phyloP scores from a whole-genome alignment of 2,329 filamentous ascomycete genomes.

The Penicillium fuscoglaucum region DNA sequence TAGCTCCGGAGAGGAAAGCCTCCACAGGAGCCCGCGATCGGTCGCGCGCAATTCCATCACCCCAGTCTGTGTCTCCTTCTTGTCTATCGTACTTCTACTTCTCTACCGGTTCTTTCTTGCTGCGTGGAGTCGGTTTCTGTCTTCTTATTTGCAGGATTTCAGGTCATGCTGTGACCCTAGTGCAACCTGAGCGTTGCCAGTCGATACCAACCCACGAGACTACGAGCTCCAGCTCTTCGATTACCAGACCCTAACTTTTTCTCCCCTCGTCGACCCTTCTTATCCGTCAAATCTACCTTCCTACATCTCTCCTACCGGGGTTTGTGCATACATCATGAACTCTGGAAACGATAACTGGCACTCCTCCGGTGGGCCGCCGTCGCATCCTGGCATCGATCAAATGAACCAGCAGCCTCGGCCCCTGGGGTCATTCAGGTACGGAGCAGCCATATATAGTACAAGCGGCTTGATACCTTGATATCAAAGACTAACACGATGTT shows the following conservation, averaged over 20 bases:
- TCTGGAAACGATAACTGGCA: constrained; percentile 48
- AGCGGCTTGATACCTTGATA: neutral
- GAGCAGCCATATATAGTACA: constrained; percentile 13
- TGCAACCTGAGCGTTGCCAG: constrained; percentile 22
- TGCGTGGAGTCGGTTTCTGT: constrained; percentile 8
- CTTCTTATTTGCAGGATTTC: constrained; percentile 9
- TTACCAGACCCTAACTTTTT: constrained; percentile 14
- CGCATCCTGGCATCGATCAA: constrained; percentile 46
- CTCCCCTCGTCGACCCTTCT: constrained; percentile 9
- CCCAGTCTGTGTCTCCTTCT: constrained; percentile 18
- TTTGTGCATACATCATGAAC: constrained; percentile 41
- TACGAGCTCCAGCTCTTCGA: constrained; percentile 24
- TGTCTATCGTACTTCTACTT: constrained; percentile 9
- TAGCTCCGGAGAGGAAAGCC: constrained; percentile 35
- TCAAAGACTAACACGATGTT: constrained; percentile 14
- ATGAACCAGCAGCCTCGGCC: constrained; percentile 46
- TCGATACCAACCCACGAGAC: constrained; percentile 13
- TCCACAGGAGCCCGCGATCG: constrained; percentile 41
- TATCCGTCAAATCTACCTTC: constrained; percentile 18
- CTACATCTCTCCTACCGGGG: constrained; percentile 5
- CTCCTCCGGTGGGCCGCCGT: constrained; percentile 41
- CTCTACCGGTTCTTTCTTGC: constrained; percentile 9
- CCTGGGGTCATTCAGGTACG: constrained; percentile 48
- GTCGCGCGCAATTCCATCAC: constrained; percentile 41
- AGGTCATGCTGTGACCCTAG: constrained; percentile 27